Evolutionary conservation across 768 basidiomycete species (phyloP), one percentile per base, ranked within the genome.

Genomic region (Tulasnella sp.): DNA sequence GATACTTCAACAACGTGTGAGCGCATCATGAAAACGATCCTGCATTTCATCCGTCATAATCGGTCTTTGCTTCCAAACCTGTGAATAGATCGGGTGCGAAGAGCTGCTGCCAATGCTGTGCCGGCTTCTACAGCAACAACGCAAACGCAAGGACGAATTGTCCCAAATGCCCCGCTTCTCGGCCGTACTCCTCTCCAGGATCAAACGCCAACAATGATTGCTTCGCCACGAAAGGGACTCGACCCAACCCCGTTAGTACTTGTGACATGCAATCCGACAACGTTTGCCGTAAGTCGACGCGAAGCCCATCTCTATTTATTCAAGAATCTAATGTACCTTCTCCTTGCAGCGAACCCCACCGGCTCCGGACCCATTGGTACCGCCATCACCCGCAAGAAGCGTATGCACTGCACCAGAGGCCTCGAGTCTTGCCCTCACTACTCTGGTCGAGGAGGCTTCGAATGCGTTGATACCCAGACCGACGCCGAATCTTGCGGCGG

Each of bases 401-500:
- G 61, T 29, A 16, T 35, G 5, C 29, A 35, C 29, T 67, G 61
- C 61, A 26, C 61, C 26, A 35, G 13, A 26, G 77, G 77, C 7
- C 35, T 73, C 77, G 5, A 77, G 69, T 20, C 26, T 26, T 77
- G 77, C 48, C 29, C 69, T n/a, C 77, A 32, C 26, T 73, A 51
- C 23, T 15, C 69, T 4, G 77, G 77, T 5, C 67, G 35, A 26
- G 77, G 77, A 16, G 77, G 77, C 42, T 77, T 77, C 77, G 77
- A 77, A 20, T 77, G 77, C 42, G 77, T 77, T 4, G 26, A 77
- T n/a, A 72, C 42, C 32, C 26, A 23, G 16, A 71, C 7, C 40
- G 77, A 77, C 29, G 29, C 71, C 26, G 77, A 72, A 32, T 70
- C 67, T 35, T 77, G 77, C 69, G 77, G 77, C n/a, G 77, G 77